These are phyloP conservation scores for Sporobolus alterniflorus DNA, from an alignment of 202 grass and related monocot species.

Conservation along the genomic window DNA sequence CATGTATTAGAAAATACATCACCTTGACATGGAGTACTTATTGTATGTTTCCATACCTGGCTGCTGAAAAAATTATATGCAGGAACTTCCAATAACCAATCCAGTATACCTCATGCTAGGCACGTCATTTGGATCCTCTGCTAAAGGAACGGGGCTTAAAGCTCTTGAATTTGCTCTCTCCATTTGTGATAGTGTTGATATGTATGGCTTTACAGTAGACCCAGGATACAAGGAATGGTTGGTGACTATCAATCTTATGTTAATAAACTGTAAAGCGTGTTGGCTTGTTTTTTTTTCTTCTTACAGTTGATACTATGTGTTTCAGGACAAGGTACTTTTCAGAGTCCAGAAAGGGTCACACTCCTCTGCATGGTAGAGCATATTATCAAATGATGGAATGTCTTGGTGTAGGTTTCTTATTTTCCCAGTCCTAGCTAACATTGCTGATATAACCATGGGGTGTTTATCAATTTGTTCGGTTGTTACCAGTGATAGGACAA, in stretches of 20 bases:
- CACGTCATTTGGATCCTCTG: conserved; percentile 94
- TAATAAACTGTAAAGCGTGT: neutral
- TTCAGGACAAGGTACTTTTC: conserved; percentile 98
- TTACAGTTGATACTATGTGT: conserved; percentile 37
- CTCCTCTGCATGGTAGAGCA: conserved; percentile 88
- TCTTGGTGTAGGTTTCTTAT: conserved; percentile 70
- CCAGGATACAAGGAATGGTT: conserved; percentile 99
- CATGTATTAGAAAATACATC: conserved; percentile 4
- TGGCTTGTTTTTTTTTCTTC: conserved; percentile 12
- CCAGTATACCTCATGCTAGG: conserved; percentile 89
- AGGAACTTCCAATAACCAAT: conserved; percentile 93
- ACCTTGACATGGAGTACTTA: conserved; percentile 20
- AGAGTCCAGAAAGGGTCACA: conserved; percentile 89
- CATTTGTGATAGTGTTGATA: conserved; percentile 88
- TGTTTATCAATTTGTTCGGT: neutral
- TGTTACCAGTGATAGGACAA: conserved; percentile 15
- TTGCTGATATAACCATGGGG: neutral
- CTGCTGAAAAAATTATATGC: conserved; percentile 33
- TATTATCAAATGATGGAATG: conserved; percentile 99
- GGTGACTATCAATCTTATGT: neutral
- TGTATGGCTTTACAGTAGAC: conserved; percentile 99
- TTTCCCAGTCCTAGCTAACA: neutral
- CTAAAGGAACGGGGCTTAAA: conserved; percentile 96
- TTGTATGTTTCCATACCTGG: conserved; percentile 30
- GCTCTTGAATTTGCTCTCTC: conserved; percentile 97